Evolutionary conservation across 2,329 filamentous ascomycete species (phyloP).

Genomic region (Neoascochyta sp.): DNA sequence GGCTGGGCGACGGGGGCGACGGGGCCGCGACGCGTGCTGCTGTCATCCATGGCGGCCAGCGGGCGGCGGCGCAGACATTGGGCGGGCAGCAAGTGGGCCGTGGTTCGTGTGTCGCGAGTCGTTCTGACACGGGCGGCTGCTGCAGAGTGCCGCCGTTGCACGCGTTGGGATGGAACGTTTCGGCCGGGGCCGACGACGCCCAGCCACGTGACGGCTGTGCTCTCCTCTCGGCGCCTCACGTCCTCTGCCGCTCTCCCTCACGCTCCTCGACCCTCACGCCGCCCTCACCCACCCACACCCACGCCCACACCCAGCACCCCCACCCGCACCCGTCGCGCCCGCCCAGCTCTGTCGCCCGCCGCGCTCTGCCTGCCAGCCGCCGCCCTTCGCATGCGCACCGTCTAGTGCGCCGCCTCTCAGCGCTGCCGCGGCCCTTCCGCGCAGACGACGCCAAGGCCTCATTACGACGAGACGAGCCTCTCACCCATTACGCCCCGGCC

Average conservation of each 20-base stretch:
- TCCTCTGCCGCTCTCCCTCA: background rate
- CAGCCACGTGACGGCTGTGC: conserved; percentile 6
- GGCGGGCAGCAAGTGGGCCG: conserved; percentile 6
- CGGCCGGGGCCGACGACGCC: too few species aligned
- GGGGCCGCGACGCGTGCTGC: conserved; percentile 14
- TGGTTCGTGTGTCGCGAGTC: too few species aligned
- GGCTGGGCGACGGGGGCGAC: conserved; percentile 10
- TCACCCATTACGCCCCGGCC: conserved; percentile 11
- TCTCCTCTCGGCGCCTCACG: background rate
- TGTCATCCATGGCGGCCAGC: conserved; percentile 33
- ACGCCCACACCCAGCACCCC: conserved; percentile 4
- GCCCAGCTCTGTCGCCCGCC: conserved; percentile 6
- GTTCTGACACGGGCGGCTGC: too few species aligned
- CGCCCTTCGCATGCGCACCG: conserved; percentile 28
- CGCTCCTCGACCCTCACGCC: conserved; percentile 4
- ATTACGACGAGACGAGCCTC: conserved; percentile 15
- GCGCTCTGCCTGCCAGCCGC: conserved; percentile 6
- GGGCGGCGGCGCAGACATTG: conserved; percentile 15
- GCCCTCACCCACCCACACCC: conserved; percentile 10
- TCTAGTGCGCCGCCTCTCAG: conserved; percentile 21
- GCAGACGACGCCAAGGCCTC: conserved; percentile 27
- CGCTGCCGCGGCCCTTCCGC: conserved; percentile 31
- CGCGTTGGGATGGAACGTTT: too few species aligned
- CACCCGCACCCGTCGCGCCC: conserved; percentile 4
- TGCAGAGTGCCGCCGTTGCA: too few species aligned